phyloP scores from a whole-genome alignment of 495 filamentous ascomycete species.

The Podospora conica region DNA sequence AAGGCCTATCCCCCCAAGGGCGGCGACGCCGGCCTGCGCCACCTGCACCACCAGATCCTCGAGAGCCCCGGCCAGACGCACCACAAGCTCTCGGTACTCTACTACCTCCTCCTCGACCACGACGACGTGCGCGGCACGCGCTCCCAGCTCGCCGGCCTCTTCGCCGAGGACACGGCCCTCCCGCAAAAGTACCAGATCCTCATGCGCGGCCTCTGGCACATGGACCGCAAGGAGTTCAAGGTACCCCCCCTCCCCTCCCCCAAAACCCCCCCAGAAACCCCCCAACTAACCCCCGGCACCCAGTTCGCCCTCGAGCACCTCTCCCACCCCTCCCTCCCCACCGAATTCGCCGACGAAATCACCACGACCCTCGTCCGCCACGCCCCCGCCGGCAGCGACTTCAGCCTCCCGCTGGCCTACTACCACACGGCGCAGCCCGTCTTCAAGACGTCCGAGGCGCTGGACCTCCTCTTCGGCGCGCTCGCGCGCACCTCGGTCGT shows the following conservation, averaged over 20 bases:
- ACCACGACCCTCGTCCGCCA: slow-evolving; percentile 60
- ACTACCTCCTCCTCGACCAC: slow-evolving; percentile 73
- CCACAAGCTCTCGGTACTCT: slow-evolving; percentile 71
- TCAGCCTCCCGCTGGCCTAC: slow-evolving; percentile 64
- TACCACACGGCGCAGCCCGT: slow-evolving; percentile 65
- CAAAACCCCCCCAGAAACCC: not conserved
- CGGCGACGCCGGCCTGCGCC: slow-evolving; percentile 54
- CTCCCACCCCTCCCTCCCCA: slow-evolving; percentile 66
- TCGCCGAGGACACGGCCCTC: slow-evolving; percentile 42
- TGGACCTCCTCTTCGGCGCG: slow-evolving; percentile 58
- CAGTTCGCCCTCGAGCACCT: slow-evolving; percentile 65
- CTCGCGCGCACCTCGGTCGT: slow-evolving; percentile 60
- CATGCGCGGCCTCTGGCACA: slow-evolving; percentile 73
- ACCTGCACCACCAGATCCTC: slow-evolving; percentile 59
- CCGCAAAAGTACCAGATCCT: slow-evolving; percentile 66
- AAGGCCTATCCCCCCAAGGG: slow-evolving; percentile 65
- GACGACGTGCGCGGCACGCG: slow-evolving; percentile 42
- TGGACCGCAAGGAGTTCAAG: slow-evolving; percentile 65
- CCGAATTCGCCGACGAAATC: slow-evolving; percentile 77
- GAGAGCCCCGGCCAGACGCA: slow-evolving; percentile 52
- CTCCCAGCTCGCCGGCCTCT: slow-evolving; percentile 46
- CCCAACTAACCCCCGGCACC: slow-evolving; percentile 14
- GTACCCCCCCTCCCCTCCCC: slow-evolving; percentile 32
- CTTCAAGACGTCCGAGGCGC: slow-evolving; percentile 51
- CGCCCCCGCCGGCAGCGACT: slow-evolving; percentile 50